Evolutionary conservation across 2,329 filamentous ascomycete genomes (phyloP).

Genomic region (Ceratocystis variospora): DNA sequence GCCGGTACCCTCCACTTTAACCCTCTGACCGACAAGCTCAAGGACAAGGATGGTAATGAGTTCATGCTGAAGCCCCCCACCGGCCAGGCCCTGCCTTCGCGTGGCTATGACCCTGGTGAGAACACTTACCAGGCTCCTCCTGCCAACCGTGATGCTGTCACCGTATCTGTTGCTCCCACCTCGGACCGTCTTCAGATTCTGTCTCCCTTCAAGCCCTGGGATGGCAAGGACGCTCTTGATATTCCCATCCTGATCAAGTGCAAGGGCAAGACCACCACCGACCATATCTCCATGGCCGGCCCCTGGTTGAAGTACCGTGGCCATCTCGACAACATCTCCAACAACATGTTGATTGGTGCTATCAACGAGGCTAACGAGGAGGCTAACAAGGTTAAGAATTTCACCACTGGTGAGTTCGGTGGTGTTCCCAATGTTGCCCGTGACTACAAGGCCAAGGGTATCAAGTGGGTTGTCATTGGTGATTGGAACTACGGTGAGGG

Average conservation of each 20-base stretch:
- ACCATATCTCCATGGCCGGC: slow-evolving; percentile 94
- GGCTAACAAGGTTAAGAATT: slow-evolving; percentile 95
- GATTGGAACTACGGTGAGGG: slow-evolving; percentile 99
- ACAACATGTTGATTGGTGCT: slow-evolving; percentile 98
- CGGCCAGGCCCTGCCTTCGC: slow-evolving; percentile 64
- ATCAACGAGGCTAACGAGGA: slow-evolving; percentile 92
- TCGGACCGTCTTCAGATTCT: slow-evolving; percentile 93
- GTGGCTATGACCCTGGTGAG: slow-evolving; percentile 79
- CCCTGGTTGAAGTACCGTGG: slow-evolving; percentile 98
- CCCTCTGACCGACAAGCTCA: slow-evolving; percentile 79
- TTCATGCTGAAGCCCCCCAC: slow-evolving; percentile 73
- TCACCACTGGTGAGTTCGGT: slow-evolving; percentile 67
- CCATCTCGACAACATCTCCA: slow-evolving; percentile 98
- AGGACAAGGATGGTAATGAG: slow-evolving; percentile 91
- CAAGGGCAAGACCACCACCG: slow-evolving; percentile 90
- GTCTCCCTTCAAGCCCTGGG: slow-evolving; percentile 71
- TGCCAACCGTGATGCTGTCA: slow-evolving; percentile 55
- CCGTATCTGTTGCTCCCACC: slow-evolving; percentile 70
- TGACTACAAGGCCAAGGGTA: slow-evolving; percentile 95
- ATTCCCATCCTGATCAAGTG: slow-evolving; percentile 93
- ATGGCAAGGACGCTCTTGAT: slow-evolving; percentile 75
- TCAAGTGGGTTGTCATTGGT: slow-evolving; percentile 94
- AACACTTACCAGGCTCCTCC: slow-evolving; percentile 96
- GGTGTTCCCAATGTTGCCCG: slow-evolving; percentile 87
- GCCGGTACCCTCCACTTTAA: slow-evolving; percentile 86